Conservation (phyloP, 2,329 filamentous ascomycete species). For the Nothopassalora personata region DNA sequence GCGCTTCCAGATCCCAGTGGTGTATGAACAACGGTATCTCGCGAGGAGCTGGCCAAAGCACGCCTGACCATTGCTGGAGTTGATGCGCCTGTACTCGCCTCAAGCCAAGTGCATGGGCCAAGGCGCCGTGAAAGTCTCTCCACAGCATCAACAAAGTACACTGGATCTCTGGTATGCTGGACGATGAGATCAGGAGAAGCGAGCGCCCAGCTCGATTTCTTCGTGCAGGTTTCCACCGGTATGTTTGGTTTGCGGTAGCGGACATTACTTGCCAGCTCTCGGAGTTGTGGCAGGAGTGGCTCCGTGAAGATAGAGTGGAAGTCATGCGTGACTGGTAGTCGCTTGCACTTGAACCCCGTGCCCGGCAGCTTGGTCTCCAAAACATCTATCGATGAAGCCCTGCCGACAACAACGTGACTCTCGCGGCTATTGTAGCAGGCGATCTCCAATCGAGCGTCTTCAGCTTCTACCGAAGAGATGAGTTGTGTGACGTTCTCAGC, state of each 20-base stretch:
- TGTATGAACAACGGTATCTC: background rate
- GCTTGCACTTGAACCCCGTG: background rate
- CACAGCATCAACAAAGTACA: slow-evolving; percentile 6
- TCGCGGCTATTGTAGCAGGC: slow-evolving; percentile 8
- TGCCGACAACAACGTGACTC: slow-evolving; percentile 1
- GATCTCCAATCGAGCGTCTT: background rate
- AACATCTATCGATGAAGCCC: background rate
- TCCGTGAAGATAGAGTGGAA: slow-evolving; percentile 9
- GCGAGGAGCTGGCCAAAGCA: background rate
- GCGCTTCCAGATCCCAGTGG: background rate
- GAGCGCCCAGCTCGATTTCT: background rate
- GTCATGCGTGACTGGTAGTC: slow-evolving; percentile 1
- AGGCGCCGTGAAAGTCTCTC: slow-evolving; percentile 1
- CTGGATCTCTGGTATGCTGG: background rate
- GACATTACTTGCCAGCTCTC: background rate
- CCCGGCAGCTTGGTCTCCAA: background rate
- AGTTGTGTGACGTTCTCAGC: background rate
- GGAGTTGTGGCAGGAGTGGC: slow-evolving; percentile 1
- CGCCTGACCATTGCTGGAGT: slow-evolving; percentile 2
- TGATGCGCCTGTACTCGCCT: slow-evolving; percentile 2
- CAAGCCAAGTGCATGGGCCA: slow-evolving; percentile 1
- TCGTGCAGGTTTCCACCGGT: background rate
- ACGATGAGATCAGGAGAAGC: background rate
- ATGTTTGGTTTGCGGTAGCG: background rate
- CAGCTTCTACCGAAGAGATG: background rate